Evolutionary conservation across 306 rosid genomes (phyloP).

Genomic region (Prosopis cineraria): DNA sequence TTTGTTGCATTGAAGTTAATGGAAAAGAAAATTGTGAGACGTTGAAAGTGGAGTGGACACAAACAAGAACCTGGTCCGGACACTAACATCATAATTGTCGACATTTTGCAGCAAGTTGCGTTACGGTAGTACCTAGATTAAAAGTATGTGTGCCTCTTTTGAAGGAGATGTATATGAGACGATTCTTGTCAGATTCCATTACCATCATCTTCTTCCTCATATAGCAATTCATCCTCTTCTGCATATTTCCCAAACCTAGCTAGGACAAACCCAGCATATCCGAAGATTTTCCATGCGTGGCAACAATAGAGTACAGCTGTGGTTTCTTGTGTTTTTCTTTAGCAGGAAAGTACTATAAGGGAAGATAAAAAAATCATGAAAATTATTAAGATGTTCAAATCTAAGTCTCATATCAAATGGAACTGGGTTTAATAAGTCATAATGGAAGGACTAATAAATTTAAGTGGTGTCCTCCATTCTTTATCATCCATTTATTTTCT

Average conservation of each 20-base stretch:
- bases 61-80: not conserved
- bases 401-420: too few relatives aligned
- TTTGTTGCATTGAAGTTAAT: not conserved
- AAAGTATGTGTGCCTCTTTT: not conserved
- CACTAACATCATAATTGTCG: not conserved
- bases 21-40: not conserved
- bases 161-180: not conserved
- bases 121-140: conserved; percentile 1
- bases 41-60: not conserved
- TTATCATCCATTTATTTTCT: too few relatives aligned
- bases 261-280: not conserved
- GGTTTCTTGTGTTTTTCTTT: not conserved
- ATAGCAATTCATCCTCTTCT: not conserved
- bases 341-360: not conserved
- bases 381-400: too few relatives aligned
- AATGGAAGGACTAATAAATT: too few relatives aligned
- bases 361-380: not conserved
- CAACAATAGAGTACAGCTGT: not conserved
- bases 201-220: not conserved
- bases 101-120: conserved; percentile 4
- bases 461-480: too few relatives aligned
- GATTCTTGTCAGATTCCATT: not conserved
- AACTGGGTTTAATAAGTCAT: too few relatives aligned
- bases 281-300: not conserved
- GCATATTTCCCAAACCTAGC: not conserved